Conservation (phyloP, 192 early-diverging fungal genomes). For the Phlyctochytrium bullatum region DNA sequence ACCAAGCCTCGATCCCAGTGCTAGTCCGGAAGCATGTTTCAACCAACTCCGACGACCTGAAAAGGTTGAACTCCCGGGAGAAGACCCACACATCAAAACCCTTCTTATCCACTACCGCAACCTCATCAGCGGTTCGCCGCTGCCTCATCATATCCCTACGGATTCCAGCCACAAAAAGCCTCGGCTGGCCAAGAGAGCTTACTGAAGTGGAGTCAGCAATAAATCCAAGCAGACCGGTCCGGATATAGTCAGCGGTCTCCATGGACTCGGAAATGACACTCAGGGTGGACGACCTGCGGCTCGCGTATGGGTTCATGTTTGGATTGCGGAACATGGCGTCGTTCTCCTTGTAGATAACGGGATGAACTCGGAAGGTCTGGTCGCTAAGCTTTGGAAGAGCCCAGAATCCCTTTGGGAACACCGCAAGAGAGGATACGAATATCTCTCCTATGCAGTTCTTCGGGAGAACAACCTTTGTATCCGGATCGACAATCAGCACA, state of each 20-base stretch:
- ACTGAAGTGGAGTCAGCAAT: constrained; percentile 22
- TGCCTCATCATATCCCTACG: constrained; percentile 75
- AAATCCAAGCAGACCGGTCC: constrained; percentile 73
- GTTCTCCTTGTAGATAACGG: constrained; percentile 37
- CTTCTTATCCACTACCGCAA: constrained; percentile 12
- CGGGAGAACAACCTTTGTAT: constrained; percentile 71
- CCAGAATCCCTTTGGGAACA: constrained; percentile 75
- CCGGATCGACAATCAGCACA: constrained; percentile 68
- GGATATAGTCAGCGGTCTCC: constrained; percentile 52
- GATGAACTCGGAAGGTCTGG: constrained; percentile 69
- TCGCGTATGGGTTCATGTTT: no score
- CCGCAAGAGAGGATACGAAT: constrained; percentile 72
- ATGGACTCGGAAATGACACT: constrained; percentile 17
- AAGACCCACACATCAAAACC: not conserved
- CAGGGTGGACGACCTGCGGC: constrained; percentile 13
- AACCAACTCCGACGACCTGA: constrained; percentile 23
- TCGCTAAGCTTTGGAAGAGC: constrained; percentile 69
- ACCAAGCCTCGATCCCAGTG: constrained; percentile 28
- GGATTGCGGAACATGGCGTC: not conserved
- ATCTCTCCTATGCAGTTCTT: constrained; percentile 78
- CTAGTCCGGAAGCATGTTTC: constrained; percentile 25
- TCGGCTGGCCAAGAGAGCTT: constrained; percentile 42
- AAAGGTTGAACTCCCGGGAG: not conserved
- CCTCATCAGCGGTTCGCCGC: constrained; percentile 37
- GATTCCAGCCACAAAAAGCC: constrained; percentile 72